Conservation (phyloP, 2,329 filamentous ascomycete species). For the Bisporella sp. region DNA sequence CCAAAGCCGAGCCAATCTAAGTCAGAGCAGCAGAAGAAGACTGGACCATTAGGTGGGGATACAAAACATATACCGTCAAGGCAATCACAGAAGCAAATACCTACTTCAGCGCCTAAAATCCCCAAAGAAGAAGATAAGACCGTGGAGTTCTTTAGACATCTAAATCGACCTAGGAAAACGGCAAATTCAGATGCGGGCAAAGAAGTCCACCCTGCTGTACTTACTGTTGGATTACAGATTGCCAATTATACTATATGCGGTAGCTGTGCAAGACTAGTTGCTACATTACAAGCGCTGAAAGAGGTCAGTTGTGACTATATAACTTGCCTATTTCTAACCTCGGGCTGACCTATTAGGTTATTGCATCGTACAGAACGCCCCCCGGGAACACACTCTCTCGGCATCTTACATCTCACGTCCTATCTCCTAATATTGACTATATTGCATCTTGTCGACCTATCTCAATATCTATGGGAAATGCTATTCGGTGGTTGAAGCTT, state of each 20-base stretch:
- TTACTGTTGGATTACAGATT: constrained; percentile 85
- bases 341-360: constrained; percentile 51
- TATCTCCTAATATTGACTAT: constrained; percentile 94
- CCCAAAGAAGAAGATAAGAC: constrained; percentile 56
- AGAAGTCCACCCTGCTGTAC: constrained; percentile 77
- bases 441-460: constrained; percentile 90
- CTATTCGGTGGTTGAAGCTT: constrained; percentile 89
- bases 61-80: constrained; percentile 18
- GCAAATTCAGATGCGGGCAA: constrained; percentile 54
- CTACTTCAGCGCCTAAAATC: constrained; percentile 34
- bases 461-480: constrained; percentile 95
- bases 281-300: constrained; percentile 84
- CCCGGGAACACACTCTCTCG: constrained; percentile 76
- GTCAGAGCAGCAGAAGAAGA: constrained; percentile 30
- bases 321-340: not conserved
- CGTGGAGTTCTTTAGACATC: constrained; percentile 73
- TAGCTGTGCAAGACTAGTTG: constrained; percentile 80
- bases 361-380: constrained; percentile 88
- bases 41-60: constrained; percentile 23
- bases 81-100: constrained; percentile 20
- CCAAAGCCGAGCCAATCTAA: constrained; percentile 12
- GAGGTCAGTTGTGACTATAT: constrained; percentile 45
- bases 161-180: constrained; percentile 66
- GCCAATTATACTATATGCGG: constrained; percentile 75
- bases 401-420: constrained; percentile 83